These are phyloP conservation scores for Chalaropsis thielavioides DNA, from an alignment of 2,329 filamentous ascomycete genomes.

Conservation along the genomic window DNA sequence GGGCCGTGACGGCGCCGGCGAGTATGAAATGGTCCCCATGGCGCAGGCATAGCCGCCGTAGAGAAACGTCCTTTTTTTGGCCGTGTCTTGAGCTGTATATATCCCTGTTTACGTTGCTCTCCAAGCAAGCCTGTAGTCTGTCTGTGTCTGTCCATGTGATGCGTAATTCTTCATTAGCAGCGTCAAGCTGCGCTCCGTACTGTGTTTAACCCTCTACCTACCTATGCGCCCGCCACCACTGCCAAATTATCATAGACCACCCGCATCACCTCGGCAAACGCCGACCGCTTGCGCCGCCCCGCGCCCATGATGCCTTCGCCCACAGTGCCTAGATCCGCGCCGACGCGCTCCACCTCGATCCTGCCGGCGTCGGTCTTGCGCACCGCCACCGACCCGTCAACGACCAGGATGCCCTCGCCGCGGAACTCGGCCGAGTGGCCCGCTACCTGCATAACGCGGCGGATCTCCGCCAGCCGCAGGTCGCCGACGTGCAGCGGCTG, in stretches of 20 bases:
- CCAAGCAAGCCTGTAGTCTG: neutral
- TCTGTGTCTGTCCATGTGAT: neutral
- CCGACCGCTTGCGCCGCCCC: constrained; percentile 32
- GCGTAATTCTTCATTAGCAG: neutral
- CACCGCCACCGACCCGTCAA: constrained; percentile 79
- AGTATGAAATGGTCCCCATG: constrained; percentile 52
- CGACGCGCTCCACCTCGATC: constrained; percentile 75
- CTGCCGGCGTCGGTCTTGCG: constrained; percentile 74
- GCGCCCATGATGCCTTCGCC: too few species aligned
- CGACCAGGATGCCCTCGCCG: constrained; percentile 79
- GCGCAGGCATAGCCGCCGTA: constrained; percentile 22
- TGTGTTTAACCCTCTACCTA: neutral
- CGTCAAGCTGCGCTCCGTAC: neutral
- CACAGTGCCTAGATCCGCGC: constrained; percentile 23
- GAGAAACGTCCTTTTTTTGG: neutral
- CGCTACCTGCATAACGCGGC: constrained; percentile 64
- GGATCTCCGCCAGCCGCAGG: constrained; percentile 71
- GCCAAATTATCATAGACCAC: constrained; percentile 91
- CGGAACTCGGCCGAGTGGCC: constrained; percentile 85
- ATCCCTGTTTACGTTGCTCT: neutral
- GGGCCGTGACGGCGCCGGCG: constrained; percentile 39
- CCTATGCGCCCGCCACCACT: constrained; percentile 51
- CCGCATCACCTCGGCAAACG: constrained; percentile 74
- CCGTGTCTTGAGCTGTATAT: neutral
- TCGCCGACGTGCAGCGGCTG: constrained; percentile 93